Evolutionary conservation across 129 eudicot genomes (phyloP), one percentile per base, ranked within the genome.

Genomic region (Centella asiatica): DNA sequence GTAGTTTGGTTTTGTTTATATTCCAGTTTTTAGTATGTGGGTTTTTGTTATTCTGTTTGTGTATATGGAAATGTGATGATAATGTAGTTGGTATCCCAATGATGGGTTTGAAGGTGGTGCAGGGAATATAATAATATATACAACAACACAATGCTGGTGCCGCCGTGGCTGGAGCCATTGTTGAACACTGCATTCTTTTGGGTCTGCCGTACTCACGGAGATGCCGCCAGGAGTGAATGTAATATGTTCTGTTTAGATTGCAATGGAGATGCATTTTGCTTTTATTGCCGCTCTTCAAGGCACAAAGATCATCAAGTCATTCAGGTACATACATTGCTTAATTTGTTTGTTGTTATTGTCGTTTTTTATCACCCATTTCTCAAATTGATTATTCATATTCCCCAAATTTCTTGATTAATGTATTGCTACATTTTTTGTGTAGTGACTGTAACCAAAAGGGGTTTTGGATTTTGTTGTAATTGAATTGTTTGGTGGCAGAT

Each of bases 301-400:
- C 98, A 92, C 72, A 81, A 84, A 64, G 96, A 92, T 68, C 98
- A 92, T 74, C 95, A 87, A 73, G 98, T 92, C 14, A 81, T 92
- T 77, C 98, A 92, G 94, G 98, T 87, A 0, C 0, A 31, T 51
- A 3, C 1, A 19, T 1, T n/a, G n/a, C n/a, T n/a, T n/a, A n/a
- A n/a, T n/a, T n/a, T n/a, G n/a, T n/a, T n/a, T n/a, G n/a, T n/a
- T n/a, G n/a, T n/a, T n/a, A n/a, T n/a, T n/a, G n/a, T n/a, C n/a
- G n/a, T n/a, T n/a, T n/a, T n/a, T n/a, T n/a, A n/a, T n/a, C n/a
- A n/a, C n/a, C n/a, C n/a, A n/a, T n/a, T n/a, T n/a, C n/a, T n/a
- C n/a, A n/a, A n/a, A n/a, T n/a, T n/a, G n/a, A n/a, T n/a, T n/a
- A n/a, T n/a, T n/a, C n/a, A n/a, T n/a, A n/a, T n/a, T n/a, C n/a